Base-by-base conservation (phyloP, 2,329 filamentous ascomycete species). In the Chaetomiaceae sp. region DNA sequence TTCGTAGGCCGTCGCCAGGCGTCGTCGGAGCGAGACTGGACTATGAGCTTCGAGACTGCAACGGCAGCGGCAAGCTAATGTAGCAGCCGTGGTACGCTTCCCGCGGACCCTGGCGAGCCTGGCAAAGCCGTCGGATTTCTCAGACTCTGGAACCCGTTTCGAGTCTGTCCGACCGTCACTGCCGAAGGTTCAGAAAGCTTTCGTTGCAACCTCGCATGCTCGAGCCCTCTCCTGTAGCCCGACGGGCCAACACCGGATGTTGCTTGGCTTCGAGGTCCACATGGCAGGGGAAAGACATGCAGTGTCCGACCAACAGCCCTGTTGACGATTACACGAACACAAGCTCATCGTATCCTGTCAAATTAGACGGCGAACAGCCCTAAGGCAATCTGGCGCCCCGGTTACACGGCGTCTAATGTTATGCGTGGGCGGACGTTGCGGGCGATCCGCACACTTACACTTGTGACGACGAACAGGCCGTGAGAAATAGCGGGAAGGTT, bases 291-390 rank as follows among this genome's bases (percentile, higher is more conserved):
- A 20, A 22, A 25, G 36, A 14, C 37, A 46, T 42, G 46, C 40
- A 54, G 22, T 22, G 34, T 12, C 23, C 37, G 34, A 19, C 42
- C 53, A 55, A 47, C 53, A n/a, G 42, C 4, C 19, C n/a, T 15
- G 23, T 29, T 29, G 15, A 22, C 9, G 23, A 20, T 46, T 40
- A 34, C 17, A 33, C 47, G 37, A 54, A 40, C 40, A 36, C 33
- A 15, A 36, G 36, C 47, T 29, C 19, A 47, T 54, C 57, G 55
- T 59, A 59, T 59, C 34, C 39, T 55, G 56, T 50, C 57, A 53
- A 59, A 58, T 59, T n/a, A 37, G 51, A 52, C 43, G 44, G 31
- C 27, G 42, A 44, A 53, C 38, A 50, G 52, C 47, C 6, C 15
- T 23, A 7, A 17, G 34, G 33, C 12, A 37, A 47, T 47, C 29